Conservation (phyloP, 1,284 basidiomycete genomes). For the Rhodotorula sp. region DNA sequence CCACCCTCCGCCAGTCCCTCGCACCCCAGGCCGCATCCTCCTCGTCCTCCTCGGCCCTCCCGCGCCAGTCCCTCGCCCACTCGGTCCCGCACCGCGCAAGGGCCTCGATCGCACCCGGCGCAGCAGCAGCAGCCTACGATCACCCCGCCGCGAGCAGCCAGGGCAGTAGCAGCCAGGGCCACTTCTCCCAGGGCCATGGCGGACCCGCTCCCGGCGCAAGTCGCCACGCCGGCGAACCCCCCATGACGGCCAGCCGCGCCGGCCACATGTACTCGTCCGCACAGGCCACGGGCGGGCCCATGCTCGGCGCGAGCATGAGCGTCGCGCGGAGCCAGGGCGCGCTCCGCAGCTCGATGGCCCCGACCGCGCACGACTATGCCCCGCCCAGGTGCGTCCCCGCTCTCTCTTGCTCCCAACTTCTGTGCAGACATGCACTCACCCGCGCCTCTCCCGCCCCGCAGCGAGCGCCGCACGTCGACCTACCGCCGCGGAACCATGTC, state of each 20-base stretch:
- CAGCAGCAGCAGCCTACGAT: neutral
- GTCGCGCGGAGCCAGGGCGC: constrained; percentile 15
- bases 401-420: neutral
- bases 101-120: constrained; percentile 5
- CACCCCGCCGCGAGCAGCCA: neutral
- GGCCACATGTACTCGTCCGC: constrained; percentile 7
- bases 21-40: neutral
- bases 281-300: neutral
- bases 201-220: constrained; percentile 5
- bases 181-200: constrained; percentile 35
- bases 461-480: constrained; percentile 36
- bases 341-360: constrained; percentile 21
- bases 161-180: too few species aligned
- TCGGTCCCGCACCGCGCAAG: neutral
- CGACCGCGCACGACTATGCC: constrained; percentile 14
- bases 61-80: neutral
- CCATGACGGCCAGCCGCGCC: constrained; percentile 27
- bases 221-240: constrained; percentile 11
- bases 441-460: neutral
- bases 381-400: constrained; percentile 22
- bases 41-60: neutral
- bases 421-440: neutral
- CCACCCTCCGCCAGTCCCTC: constrained; percentile 26
- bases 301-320: constrained; percentile 21
- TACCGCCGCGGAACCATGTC: constrained; percentile 32